phyloP scores from a whole-genome alignment of 192 early-diverging fungal genomes.

The Coemansia guatemalensis region DNA sequence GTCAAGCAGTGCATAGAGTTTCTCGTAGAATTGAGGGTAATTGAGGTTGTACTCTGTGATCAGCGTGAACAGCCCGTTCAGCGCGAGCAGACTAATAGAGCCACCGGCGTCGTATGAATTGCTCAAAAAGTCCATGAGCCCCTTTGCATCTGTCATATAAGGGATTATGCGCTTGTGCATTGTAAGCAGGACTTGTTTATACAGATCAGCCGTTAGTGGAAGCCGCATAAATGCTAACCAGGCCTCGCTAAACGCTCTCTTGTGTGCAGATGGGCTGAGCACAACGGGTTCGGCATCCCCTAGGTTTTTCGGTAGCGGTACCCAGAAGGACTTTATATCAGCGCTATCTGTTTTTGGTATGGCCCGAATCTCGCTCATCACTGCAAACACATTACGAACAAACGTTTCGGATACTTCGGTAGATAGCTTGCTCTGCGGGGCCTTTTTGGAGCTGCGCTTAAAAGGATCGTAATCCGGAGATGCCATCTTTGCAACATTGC shows the following conservation, averaged over 20 bases:
- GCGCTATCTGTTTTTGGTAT: slow-evolving; percentile 55
- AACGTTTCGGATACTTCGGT: slow-evolving; percentile 44
- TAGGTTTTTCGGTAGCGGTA: slow-evolving; percentile 6
- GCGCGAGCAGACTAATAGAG: slow-evolving; percentile 82
- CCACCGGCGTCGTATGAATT: slow-evolving; percentile 89
- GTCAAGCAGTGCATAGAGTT: slow-evolving; percentile 91
- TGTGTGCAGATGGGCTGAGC: slow-evolving; percentile 59
- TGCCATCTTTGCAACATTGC: slow-evolving; percentile 55
- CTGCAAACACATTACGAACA: slow-evolving; percentile 60
- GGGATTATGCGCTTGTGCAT: slow-evolving; percentile 92
- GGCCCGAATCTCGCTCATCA: slow-evolving; percentile 59
- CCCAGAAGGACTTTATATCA: slow-evolving; percentile 66
- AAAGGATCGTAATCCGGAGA: slow-evolving; percentile 40
- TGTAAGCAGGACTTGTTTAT: slow-evolving; percentile 77
- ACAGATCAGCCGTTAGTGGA: slow-evolving; percentile 68
- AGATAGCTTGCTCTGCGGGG: slow-evolving; percentile 1
- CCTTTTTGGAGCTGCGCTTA: slow-evolving; percentile 21
- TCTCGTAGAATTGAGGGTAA: slow-evolving; percentile 97
- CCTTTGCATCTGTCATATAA: slow-evolving; percentile 70
- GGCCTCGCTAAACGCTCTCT: slow-evolving; percentile 70
- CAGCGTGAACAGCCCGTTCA: slow-evolving; percentile 95
- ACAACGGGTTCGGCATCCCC: slow-evolving; percentile 23
- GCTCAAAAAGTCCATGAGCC: slow-evolving; percentile 92
- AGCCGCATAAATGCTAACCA: slow-evolving; percentile 78
- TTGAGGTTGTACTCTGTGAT: slow-evolving; percentile 95